Base-by-base conservation (phyloP, 441 rosid genomes). In the Syzygium syzygioides region DNA sequence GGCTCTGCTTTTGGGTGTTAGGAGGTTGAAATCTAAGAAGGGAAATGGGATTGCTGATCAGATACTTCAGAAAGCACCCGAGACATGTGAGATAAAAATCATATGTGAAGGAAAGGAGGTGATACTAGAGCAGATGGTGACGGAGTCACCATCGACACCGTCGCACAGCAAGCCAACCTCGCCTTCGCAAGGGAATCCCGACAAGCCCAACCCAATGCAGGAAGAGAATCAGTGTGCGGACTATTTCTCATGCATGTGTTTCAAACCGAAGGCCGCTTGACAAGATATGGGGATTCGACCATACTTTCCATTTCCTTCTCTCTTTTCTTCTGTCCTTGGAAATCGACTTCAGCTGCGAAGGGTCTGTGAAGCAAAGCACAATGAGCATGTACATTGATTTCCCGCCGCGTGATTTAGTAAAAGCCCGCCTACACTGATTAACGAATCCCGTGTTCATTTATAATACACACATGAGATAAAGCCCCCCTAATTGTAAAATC, bases 101-200 rank as follows among this genome's bases (percentile, higher is more conserved):
- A 90, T 95, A 87, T 94, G 94, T 87, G 93, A 93, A 89, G 99
- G 97, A 85, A 89, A 94, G 79, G 94, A 94, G 86, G 93, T 92
- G 86, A 87, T 87, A 28, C 17, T 85, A 5, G 93, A 92, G 41
- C 90, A 90, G 55, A 87, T 86, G 3, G 86, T 23, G 87, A 76
- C 64, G 32, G 87, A 48, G 6, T 86, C 90, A 17, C 91, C 53
- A 8, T 41, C 79, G n/a, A 6, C 89, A 2, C n/a, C 87, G 13
- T 28, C 89, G n/a, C 26, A n/a, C 62, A 55, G 28, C 86, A 54
- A 71, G 50, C 54, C 91, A 4, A 86, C 91, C 34, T 91, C 93
- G 6, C 85, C 79, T 17, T 55, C 86, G 6, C 68, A 28, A 52
- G 68, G 54, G 52, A 45, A 83, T 71, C 83, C 60, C 15, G 19